These are phyloP conservation scores for Zasmidium citrigriseum DNA, from an alignment of 2,329 filamentous ascomycete species.

Conservation along the genomic window DNA sequence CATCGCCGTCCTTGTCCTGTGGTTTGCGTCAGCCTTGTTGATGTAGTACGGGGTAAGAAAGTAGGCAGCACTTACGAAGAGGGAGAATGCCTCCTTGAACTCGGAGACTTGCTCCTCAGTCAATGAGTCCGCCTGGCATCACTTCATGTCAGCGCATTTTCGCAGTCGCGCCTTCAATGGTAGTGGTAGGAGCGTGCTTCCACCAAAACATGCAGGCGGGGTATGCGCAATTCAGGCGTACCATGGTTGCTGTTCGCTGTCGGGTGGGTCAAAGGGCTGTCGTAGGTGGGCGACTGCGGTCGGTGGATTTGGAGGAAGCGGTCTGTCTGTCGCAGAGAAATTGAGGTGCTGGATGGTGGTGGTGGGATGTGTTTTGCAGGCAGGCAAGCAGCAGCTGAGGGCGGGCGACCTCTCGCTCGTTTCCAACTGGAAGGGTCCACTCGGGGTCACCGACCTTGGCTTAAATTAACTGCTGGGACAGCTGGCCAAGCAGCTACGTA, in stretches of 20 bases:
- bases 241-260: slow-evolving; percentile 25
- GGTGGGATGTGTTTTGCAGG: neutral
- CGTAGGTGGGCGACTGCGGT: slow-evolving; percentile 2
- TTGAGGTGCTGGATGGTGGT: slow-evolving; percentile 5
- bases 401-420: neutral
- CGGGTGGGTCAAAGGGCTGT: neutral
- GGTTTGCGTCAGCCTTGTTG: slow-evolving; percentile 23
- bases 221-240: slow-evolving; percentile 25
- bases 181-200: slow-evolving; percentile 5
- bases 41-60: slow-evolving; percentile 1
- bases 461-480: neutral
- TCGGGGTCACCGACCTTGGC: neutral
- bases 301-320: neutral
- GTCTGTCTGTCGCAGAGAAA: neutral
- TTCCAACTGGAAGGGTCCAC: neutral
- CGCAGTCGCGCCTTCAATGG: slow-evolving; percentile 3
- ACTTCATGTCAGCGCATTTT: slow-evolving; percentile 17
- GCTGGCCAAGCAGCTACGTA: neutral
- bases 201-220: slow-evolving; percentile 19
- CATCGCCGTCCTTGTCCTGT: slow-evolving; percentile 62
- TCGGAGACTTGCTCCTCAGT: slow-evolving; percentile 99
- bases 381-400: neutral
- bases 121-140: slow-evolving; percentile 83
- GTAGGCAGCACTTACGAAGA: slow-evolving; percentile 76
- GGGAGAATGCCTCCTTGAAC: slow-evolving; percentile 99